Base-by-base conservation (phyloP, 2,329 filamentous ascomycete genomes). In the Neonectria hederae region DNA sequence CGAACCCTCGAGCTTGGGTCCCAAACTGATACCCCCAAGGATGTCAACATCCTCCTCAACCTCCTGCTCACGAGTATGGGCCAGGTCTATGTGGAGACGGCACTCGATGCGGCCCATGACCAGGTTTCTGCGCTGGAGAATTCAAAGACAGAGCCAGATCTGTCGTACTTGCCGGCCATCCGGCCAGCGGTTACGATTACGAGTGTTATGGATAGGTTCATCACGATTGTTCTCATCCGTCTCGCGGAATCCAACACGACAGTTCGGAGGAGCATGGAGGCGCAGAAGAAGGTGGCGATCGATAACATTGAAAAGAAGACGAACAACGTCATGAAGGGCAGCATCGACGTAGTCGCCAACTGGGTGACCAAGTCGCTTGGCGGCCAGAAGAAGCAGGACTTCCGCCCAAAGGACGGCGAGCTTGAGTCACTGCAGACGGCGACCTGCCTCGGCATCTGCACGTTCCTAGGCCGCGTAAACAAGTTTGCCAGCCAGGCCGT, bases 131-230 rank as follows among this genome's bases (percentile, higher is more conserved):
- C 90, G 1, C 91, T 96, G 74, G 95, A 98, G 77, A 89, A 86
- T 70, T 82, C 86, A 55, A 97, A 95, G 78, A 87, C 85, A 14
- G 95, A 97, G 75, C 96, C 96, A 0, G 95, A 99, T 77, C 86
- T 98, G 54, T 86, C 87, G 2, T 97, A 97, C 77, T 85, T 99
- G 42, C 88, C 90, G 7, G 89, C 89, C 10, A 85, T 98, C 40
- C 90, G 92, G 35, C 89, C 92, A 2, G 92, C 93, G 9, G 93
- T 97, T 58, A 94, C 90, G 58, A 95, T 97, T 67, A 91, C 96
- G 9, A 94, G 95, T 76, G 88, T 99, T 71, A 97, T 98, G 89
- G 90, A 95, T 71, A 93, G 93, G 66, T 97, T 96, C 72, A 94
- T 97, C 70, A 90, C 91, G 63, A 94, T 94, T 4, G 93, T 98